Base-by-base conservation (phyloP, 352 stramenopile species). In the Phytopythium sindhum region DNA sequence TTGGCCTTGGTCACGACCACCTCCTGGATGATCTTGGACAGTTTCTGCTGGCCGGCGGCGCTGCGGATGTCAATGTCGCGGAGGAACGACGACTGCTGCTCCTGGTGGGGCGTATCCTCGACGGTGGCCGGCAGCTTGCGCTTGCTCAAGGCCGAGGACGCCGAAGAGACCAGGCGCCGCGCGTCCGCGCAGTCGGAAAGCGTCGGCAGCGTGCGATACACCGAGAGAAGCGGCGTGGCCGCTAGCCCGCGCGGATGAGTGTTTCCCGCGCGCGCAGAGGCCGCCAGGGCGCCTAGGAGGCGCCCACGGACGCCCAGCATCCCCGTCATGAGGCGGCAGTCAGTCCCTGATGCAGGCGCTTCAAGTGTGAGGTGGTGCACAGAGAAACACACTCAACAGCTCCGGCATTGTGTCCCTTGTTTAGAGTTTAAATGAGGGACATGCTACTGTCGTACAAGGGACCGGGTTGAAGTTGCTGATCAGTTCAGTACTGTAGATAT, bases 1-100 rank as follows among this genome's bases (percentile, higher is more conserved):
- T 89, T 88, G 26, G 67, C 68, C 66, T 89, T 88, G 24, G 78
- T 90, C 61, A 81, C 80, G 31, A 90, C 77, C 45, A 88, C 71
- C 58, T 89, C 76, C 63, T 88, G 78, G 60, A 92, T 89, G 42
- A 89, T 56, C 55, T 87, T 85, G 12, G 80, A 84, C 59, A 92
- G 69, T 41, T 78, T 80, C 54, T 66, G 59, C 31, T 78, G 77
- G 39, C 82, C 75, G 2, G 60, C 62, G 2, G 70, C 66, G 29
- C 63, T 74, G 33, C 60, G 84, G 21, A 90, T 57, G 47, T 90
- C 74, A 29, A 90, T 67, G 28, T 53, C 67, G 59, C 81, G 70
- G 17, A 90, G 69, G 51, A 89, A 88, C 24, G 60, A 72, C 6
- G 78, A 88, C 26, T 73, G 69, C 50, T 65, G 62, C 42, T 53